These are phyloP conservation scores for Diaporthe humulicola DNA, from an alignment of 2,329 filamentous ascomycete species.

Conservation along the genomic window DNA sequence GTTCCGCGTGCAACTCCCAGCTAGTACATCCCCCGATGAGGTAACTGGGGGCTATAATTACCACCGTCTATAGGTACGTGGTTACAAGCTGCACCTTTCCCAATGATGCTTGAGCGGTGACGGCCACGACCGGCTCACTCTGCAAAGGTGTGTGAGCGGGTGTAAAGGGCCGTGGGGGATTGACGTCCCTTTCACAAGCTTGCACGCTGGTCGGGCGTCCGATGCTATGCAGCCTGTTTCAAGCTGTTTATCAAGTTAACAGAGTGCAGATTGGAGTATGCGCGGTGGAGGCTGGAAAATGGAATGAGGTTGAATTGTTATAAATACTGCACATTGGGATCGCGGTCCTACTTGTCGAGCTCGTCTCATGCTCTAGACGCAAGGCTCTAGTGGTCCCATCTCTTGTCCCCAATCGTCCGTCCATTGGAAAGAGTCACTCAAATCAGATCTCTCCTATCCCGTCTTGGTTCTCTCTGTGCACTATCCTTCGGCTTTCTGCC, in stretches of 20 bases:
- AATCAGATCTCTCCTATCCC: background rate
- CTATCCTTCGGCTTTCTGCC: no score
- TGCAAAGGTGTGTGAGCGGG: background rate
- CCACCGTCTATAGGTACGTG: background rate
- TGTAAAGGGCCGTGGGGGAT: background rate
- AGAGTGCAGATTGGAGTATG: background rate
- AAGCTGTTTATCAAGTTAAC: background rate
- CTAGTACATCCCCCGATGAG: background rate
- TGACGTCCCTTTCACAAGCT: background rate
- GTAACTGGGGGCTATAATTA: background rate
- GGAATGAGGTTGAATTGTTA: background rate
- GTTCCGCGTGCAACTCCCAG: background rate
- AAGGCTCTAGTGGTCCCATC: background rate
- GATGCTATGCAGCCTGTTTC: background rate
- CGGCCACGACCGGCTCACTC: background rate
- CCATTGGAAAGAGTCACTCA: background rate
- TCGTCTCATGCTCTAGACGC: background rate
- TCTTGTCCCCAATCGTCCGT: no score
- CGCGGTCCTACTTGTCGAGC: background rate
- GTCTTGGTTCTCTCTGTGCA: no score
- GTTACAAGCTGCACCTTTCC: background rate
- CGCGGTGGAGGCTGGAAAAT: background rate
- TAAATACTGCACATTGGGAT: background rate
- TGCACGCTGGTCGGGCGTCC: slow-evolving; percentile 12
- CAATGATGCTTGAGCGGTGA: background rate